These are phyloP conservation scores for Gloeopeniophorella convolvens DNA, from an alignment of 768 basidiomycete species.

Conservation along the genomic window DNA sequence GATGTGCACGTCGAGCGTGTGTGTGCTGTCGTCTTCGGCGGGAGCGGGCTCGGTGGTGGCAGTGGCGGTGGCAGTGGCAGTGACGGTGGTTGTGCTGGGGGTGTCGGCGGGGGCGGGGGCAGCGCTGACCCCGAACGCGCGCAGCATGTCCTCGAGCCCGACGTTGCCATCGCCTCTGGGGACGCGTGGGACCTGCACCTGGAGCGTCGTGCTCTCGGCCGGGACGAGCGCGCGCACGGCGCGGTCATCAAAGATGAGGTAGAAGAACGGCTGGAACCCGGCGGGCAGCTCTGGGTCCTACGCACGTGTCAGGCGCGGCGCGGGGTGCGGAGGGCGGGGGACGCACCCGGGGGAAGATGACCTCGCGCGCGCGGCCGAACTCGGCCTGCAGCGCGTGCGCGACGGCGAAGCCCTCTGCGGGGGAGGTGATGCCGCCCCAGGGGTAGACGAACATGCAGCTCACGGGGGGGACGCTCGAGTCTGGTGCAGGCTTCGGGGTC, in stretches of 20 bases:
- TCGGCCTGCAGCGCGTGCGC: slow-evolving; percentile 13
- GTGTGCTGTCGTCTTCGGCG: not conserved
- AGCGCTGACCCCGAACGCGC: slow-evolving; percentile 2
- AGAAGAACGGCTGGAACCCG: slow-evolving; percentile 6
- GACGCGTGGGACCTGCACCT: slow-evolving; percentile 1
- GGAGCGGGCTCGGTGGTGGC: too few relatives aligned
- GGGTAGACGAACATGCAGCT: slow-evolving; percentile 6
- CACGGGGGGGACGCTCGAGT: not conserved
- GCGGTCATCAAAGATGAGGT: slow-evolving; percentile 12
- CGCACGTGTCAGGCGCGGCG: not conserved
- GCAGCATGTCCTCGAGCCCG: slow-evolving; percentile 16
- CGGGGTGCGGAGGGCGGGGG: not conserved
- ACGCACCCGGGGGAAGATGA: slow-evolving; percentile 16
- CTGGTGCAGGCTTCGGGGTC: too few relatives aligned
- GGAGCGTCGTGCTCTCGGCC: not conserved
- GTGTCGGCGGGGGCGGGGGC: too few relatives aligned
- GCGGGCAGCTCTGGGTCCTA: not conserved
- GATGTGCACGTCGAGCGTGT: not conserved
- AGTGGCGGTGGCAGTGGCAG: too few relatives aligned
- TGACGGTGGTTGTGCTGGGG: too few relatives aligned
- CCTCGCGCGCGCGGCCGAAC: slow-evolving; percentile 11
- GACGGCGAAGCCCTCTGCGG: slow-evolving; percentile 15
- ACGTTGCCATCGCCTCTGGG: slow-evolving; percentile 8
- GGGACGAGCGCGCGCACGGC: slow-evolving; percentile 3
- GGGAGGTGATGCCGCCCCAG: slow-evolving; percentile 1